Evolutionary conservation across 257 asterid species (phyloP).

Genomic region (Cordia subcordata): DNA sequence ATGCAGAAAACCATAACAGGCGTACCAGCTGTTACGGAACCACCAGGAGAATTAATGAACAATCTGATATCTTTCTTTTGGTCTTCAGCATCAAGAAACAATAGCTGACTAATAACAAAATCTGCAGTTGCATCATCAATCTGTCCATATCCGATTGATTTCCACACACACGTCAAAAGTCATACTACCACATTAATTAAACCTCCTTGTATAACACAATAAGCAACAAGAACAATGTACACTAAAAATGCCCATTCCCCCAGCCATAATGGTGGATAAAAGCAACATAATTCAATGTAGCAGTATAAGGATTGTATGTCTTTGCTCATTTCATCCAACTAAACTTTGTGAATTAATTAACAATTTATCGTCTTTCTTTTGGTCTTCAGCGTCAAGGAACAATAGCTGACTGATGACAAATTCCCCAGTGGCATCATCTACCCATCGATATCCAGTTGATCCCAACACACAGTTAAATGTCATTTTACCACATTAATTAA

Average conservation of each 20-base stretch:
- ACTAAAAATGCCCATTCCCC: too few species aligned
- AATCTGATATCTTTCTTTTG: slow-evolving; percentile 65
- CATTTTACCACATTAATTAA: neutral
- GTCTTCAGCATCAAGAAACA: slow-evolving; percentile 86
- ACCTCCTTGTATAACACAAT: slow-evolving; percentile 2
- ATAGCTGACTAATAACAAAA: slow-evolving; percentile 74
- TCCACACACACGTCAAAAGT: neutral
- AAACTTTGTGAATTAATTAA: slow-evolving; percentile 11
- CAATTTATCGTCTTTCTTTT: slow-evolving; percentile 67
- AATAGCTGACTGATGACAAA: slow-evolving; percentile 77
- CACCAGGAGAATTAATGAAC: slow-evolving; percentile 96
- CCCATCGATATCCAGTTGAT: slow-evolving; percentile 40
- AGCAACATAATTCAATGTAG: neutral
- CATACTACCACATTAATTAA: neutral
- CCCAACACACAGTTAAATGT: neutral
- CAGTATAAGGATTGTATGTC: neutral
- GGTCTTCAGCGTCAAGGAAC: slow-evolving; percentile 83
- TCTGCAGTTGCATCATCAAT: slow-evolving; percentile 83
- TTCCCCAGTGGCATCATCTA: slow-evolving; percentile 84
- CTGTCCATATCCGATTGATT: slow-evolving; percentile 40
- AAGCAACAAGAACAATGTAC: too few species aligned
- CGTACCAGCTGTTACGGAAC: slow-evolving; percentile 94
- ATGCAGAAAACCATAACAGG: slow-evolving; percentile 3
- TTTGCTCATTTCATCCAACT: neutral
- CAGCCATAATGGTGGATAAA: neutral